Base-by-base conservation (phyloP, 805 yeast genomes). In the Yarrowia sp. region DNA sequence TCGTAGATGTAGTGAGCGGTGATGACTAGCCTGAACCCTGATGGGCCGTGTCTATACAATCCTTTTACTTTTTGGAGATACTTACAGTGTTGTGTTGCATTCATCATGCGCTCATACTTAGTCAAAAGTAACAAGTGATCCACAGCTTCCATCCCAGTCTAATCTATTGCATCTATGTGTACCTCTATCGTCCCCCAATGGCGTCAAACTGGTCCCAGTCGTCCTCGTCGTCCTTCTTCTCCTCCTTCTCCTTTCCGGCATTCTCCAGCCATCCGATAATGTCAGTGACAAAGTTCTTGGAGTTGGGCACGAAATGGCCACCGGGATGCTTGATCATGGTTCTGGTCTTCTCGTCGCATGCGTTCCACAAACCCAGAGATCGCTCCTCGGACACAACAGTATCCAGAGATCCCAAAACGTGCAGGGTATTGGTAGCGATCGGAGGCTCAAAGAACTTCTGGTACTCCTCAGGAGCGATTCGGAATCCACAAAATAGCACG, bases 241-340 rank as follows among this genome's bases (percentile, higher is more conserved):
- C 53, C 56, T 45, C 35, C 14, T 64, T 43, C 5, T 53, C 63
- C 19, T 59, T 42, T 5, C 67, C 69, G 9, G 53, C 49, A 19
- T 16, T 46, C 45, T 52, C 49, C 8, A 77, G 68, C 73, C 80
- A 80, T 9, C 72, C 72, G 3, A 73, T 72, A 9, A 80, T 79
- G 3, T 74, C 71, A 11, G 71, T 73, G 14, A 80, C 73, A 64
- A 82, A 77, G 69, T 83, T 85, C 77, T 90, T 90, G 63, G 92
- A 89, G 78, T 91, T 92, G 38, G 98, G 99, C 58, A 94, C 97
- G 80, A 90, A 92, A 76, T 94, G 99, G 1, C 98, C 98, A 70
- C 99, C 98, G 10, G 98, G 98, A 75, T 94, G 99, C 72, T 85
- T 89, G 70, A 89, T 79, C 14, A 80, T 74, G 5, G 78, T 81